Evolutionary conservation across 139 green algal species (phyloP), one percentile per base, ranked within the genome.

Genomic region (Chlamydomonas sp.): DNA sequence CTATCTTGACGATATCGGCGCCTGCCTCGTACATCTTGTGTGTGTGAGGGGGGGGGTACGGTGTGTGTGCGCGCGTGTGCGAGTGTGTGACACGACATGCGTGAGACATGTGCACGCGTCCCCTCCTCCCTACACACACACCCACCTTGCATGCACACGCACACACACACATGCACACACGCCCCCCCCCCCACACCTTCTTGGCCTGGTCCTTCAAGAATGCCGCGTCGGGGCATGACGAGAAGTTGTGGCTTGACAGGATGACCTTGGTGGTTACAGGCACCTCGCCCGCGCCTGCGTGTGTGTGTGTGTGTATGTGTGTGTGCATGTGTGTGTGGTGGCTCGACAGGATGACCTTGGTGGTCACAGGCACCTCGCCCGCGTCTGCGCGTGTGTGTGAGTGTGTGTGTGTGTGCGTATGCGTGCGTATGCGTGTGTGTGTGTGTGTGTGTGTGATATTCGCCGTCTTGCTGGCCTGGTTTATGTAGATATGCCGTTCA

Each of bases 1-100:
- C 94, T 57, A 99, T 83, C 79, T 98, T 98, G 47, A 89, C 88
- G 29, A 98, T 86, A 78, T 97, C 86, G 1, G 89, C 90, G 1
- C 90, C 93, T 1, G 74, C 75, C 54, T 64, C 24, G 26, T 64
- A 64, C 54, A 64, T 64, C 26, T 64, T 64, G 10, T 64, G 26
- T n/a, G n/a, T n/a, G n/a, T n/a, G n/a, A n/a, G n/a, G n/a, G n/a
- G n/a, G n/a, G n/a, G n/a, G n/a, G n/a, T n/a, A n/a, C n/a, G n/a
- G n/a, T n/a, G n/a, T n/a, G n/a, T n/a, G n/a, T n/a, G n/a, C n/a
- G n/a, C n/a, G n/a, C n/a, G n/a, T n/a, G n/a, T n/a, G n/a, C n/a
- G n/a, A n/a, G n/a, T n/a, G n/a, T n/a, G n/a, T n/a, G n/a, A n/a
- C n/a, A n/a, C n/a, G n/a, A n/a, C n/a, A n/a, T n/a, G n/a, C n/a